Percentiles rank a stretch among this genome's conserved stretches.
phyloP scores from a whole-genome alignment of 2,329 filamentous ascomycete genomes.

The Trichoderma oligosporum region DNA sequence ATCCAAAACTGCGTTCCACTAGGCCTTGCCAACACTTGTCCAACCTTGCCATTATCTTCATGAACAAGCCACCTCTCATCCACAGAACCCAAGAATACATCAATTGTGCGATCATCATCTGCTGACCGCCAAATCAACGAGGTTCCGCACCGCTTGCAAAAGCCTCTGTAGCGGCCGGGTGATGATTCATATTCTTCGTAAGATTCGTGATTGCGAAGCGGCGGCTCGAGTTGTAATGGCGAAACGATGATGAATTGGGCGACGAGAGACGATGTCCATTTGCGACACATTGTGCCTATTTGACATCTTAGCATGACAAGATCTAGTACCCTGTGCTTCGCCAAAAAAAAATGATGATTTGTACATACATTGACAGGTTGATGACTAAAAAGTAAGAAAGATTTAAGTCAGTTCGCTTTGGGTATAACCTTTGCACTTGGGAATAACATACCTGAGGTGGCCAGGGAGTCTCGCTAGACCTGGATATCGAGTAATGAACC shows the following conservation, averaged over 20 bases:
- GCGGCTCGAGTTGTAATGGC: background rate
- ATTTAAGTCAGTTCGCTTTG: background rate
- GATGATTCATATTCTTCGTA: constrained; percentile 8
- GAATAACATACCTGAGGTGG: constrained; percentile 10
- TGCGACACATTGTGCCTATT: constrained; percentile 12
- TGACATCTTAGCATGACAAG: background rate
- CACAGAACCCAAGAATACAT: constrained; percentile 2
- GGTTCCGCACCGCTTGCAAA: constrained; percentile 11
- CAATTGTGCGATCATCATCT: constrained; percentile 4
- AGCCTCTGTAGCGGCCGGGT: constrained; percentile 3
- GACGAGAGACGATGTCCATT: constrained; percentile 12
- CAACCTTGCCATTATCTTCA: constrained; percentile 6
- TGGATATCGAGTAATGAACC: constrained; percentile 5
- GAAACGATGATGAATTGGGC: constrained; percentile 11
- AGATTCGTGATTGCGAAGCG: background rate
- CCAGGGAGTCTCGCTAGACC: background rate
- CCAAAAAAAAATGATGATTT: no score
- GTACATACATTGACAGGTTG: constrained; percentile 7
- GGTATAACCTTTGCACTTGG: background rate
- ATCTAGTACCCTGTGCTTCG: no score
- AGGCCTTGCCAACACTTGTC: background rate
- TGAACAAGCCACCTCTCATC: constrained; percentile 12
- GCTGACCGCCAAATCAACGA: constrained; percentile 6
- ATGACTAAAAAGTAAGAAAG: background rate
- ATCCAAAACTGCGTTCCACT: constrained; percentile 16